Percentiles rank a stretch among this genome's conserved stretches.
phyloP scores from a whole-genome alignment of 352 stramenopile species.

The Phytopythium chamaehyphon region DNA sequence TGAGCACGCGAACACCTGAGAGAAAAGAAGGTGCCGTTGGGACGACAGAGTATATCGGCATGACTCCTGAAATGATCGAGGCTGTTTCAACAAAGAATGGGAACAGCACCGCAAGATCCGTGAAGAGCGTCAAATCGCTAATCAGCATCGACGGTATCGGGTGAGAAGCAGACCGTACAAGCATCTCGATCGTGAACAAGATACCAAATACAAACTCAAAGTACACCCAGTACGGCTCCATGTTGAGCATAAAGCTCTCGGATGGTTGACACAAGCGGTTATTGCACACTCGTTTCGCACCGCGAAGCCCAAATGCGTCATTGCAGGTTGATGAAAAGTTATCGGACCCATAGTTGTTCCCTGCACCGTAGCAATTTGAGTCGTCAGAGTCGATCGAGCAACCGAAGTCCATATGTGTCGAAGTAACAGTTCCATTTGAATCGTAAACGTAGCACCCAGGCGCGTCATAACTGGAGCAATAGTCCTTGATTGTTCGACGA shows the following conservation, averaged over 20 bases:
- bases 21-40: constrained; percentile 39
- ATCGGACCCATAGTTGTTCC: constrained; percentile 30
- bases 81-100: constrained; percentile 30
- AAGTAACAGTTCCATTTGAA: constrained; percentile 12
- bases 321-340: constrained; percentile 16
- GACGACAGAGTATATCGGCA: constrained; percentile 32
- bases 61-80: constrained; percentile 15
- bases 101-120: constrained; percentile 23
- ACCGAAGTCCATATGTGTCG: constrained; percentile 18
- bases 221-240: constrained; percentile 50
- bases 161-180: constrained; percentile 23
- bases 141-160: constrained; percentile 21
- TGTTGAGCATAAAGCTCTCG: constrained; percentile 34
- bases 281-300: constrained; percentile 23
- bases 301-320: constrained; percentile 18
- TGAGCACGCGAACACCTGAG: constrained; percentile 31
- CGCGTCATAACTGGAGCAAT: constrained; percentile 23
- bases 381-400: constrained; percentile 17
- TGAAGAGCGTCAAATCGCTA: constrained; percentile 18
- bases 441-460: constrained; percentile 35
- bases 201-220: constrained; percentile 37
- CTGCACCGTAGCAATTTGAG: constrained; percentile 19
- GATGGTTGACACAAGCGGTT: constrained; percentile 42
- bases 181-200: constrained; percentile 36
- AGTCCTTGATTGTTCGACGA: constrained; percentile 32